phyloP scores from a whole-genome alignment of 495 filamentous ascomycete species.

The Penicillium fimorum region DNA sequence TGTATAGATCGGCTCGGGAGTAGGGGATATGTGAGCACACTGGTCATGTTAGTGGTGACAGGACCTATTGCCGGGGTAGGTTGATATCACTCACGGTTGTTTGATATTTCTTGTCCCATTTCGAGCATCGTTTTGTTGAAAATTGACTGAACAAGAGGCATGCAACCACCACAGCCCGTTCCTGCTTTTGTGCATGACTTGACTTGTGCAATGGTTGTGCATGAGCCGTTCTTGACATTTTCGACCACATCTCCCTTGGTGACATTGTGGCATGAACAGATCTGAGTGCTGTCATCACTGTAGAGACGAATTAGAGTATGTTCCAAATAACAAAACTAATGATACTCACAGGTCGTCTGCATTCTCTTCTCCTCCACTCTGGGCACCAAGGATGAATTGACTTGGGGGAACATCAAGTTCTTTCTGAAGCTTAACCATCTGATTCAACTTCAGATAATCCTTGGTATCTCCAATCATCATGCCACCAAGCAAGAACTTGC shows the following conservation, averaged over 20 bases:
- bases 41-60: constrained; percentile 21
- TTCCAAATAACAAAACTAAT: not conserved
- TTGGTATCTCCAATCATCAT: constrained; percentile 99
- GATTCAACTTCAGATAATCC: constrained; percentile 91
- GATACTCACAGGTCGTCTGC: constrained; percentile 60
- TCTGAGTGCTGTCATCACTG: constrained; percentile 80
- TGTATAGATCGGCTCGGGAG: constrained; percentile 85
- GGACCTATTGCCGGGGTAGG: not conserved
- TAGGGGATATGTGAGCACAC: constrained; percentile 85
- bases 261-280: constrained; percentile 97
- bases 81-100: constrained; percentile 54
- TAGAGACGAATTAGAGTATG: constrained; percentile 4
- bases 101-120: constrained; percentile 89
- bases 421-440: constrained; percentile 90
- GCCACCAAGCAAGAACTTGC: constrained; percentile 88
- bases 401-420: constrained; percentile 77
- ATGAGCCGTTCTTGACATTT: constrained; percentile 74
- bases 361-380: constrained; percentile 70
- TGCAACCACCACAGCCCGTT: constrained; percentile 90
- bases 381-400: constrained; percentile 85
- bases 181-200: constrained; percentile 96
- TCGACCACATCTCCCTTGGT: constrained; percentile 79
- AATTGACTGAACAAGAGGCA: constrained; percentile 88
- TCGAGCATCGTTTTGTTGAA: constrained; percentile 90
- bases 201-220: constrained; percentile 81